A percentile compares a stretch with the other conserved stretches of the same genome.
Conservation (phyloP, 345 rosid genomes). For the Acer negundo region DNA sequence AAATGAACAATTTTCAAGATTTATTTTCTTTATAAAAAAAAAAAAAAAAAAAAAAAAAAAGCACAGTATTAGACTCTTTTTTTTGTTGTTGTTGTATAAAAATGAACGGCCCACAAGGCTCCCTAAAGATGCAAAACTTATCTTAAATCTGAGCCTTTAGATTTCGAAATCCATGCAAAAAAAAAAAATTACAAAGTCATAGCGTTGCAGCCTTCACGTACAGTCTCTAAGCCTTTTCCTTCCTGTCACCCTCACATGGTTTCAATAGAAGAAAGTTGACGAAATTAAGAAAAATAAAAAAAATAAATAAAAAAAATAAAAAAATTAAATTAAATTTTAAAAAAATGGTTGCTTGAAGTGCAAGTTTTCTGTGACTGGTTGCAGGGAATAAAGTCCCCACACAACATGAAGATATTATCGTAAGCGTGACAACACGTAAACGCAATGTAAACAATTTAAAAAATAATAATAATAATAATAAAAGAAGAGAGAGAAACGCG, state of each 20-base stretch:
- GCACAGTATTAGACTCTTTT: too few relatives aligned
- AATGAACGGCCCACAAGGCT: slow-evolving; percentile 20
- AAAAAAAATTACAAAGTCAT: not conserved
- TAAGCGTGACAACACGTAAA: slow-evolving; percentile 59
- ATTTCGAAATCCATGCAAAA: slow-evolving; percentile 31
- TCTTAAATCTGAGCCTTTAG: not conserved
- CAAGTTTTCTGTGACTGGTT: slow-evolving; percentile 37
- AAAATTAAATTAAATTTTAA: not conserved
- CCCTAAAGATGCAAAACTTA: slow-evolving; percentile 1
- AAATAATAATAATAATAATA: not conserved
- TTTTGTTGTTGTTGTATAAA: not conserved
- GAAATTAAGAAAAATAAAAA: not conserved
- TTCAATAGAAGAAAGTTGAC: slow-evolving; percentile 29
- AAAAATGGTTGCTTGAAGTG: slow-evolving; percentile 21
- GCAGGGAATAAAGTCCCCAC: slow-evolving; percentile 39
- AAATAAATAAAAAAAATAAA: not conserved
- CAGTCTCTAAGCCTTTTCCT: slow-evolving; percentile 13
- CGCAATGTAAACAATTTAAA: slow-evolving; percentile 47
- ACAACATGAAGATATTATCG: slow-evolving; percentile 30
- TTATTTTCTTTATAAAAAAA: not conserved
- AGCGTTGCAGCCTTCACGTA: slow-evolving; percentile 25
- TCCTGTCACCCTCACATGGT: slow-evolving; percentile 16
- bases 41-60: too few relatives aligned
- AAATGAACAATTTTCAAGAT: not conserved
- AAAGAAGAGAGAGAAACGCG: slow-evolving; percentile 54